Evolutionary conservation across 495 filamentous ascomycete genomes (phyloP), one percentile per base, ranked within the genome.

Genomic region (Penicillium arizonense): DNA sequence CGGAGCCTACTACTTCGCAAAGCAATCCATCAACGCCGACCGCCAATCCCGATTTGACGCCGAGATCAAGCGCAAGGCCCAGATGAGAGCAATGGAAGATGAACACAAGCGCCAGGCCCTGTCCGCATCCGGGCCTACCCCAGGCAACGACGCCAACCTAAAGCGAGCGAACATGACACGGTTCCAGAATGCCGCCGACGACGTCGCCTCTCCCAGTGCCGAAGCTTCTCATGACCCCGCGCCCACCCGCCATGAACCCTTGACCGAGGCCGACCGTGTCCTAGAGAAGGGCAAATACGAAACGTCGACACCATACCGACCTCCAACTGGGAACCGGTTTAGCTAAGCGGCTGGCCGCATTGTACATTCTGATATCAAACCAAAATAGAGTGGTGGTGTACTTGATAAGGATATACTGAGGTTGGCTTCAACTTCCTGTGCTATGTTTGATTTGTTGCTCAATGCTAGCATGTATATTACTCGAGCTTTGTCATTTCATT

Each of bases 1-100:
- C 63, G 92, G 82, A 47, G 91, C 94, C 56, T 98, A 98, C 80
- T 90, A 90, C 76, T 96, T 96, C 70, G 95, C 94, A 48, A 98
- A 98, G 78, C 79, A 85, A 58, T 87, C 85, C 68, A 92, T 98
- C 78, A 93, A 97, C 61, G 88, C 87, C 56, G 89, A 96, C 73
- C 88, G 91, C 36, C 78, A 81, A 28, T 70, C 81, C 47, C 81
- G 89, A 57, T 84, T 88, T 47, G 82, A 89, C 53, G 82, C 84
- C 32, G 81, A 87, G 41, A 72, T 82, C 36, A 79, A 80, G 65
- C 81, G 82, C 66, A 85, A 84, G 71, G 77, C 79, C 49, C 77
- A 86, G 63, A 69, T 80, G 52, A 75, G 79, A 16, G 77, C 79
- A 7, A 77, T 86, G 58, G 84, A 88, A 63, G 64, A 69, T 9